Percentiles rank a stretch among this genome's conserved stretches.
Conservation (phyloP, 768 basidiomycete species). For the Rhodotorula paludigena region DNA sequence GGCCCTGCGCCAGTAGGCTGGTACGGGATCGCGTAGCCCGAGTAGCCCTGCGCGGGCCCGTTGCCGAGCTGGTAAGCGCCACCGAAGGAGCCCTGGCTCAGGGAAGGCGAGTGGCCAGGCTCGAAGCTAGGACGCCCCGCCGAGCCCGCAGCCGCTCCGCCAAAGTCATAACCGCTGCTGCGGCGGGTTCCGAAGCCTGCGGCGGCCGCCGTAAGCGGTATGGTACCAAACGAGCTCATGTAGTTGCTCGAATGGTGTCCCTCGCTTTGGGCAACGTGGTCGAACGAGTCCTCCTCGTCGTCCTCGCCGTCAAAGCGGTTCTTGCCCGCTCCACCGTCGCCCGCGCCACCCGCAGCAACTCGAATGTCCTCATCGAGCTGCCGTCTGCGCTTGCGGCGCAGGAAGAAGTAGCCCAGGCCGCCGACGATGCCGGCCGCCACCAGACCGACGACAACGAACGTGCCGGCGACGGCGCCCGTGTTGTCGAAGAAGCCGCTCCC, state of each 20-base stretch:
- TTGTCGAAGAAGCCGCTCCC: conserved; percentile 66
- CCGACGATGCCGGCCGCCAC: conserved; percentile 56
- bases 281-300: conserved; percentile 14
- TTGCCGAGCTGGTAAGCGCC: neutral
- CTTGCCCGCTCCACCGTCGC: conserved; percentile 41
- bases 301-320: conserved; percentile 40
- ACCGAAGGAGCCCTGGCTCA: conserved; percentile 13
- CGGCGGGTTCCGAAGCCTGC: conserved; percentile 1
- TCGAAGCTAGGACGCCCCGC: conserved; percentile 5
- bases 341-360: conserved; percentile 42
- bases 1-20: too few relatives aligned
- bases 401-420: conserved; percentile 52
- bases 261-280: neutral
- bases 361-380: conserved; percentile 45
- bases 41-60: neutral
- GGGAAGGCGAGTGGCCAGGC: conserved; percentile 12
- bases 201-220: conserved; percentile 10
- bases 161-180: neutral
- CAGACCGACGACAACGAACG: conserved; percentile 69
- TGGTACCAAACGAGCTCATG: conserved; percentile 24
- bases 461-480: conserved; percentile 64
- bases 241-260: conserved; percentile 1
- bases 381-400: conserved; percentile 45
- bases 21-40: too few relatives aligned
- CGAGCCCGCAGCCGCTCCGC: neutral